These are phyloP conservation scores for Tuber borchii DNA, from an alignment of 495 filamentous ascomycete genomes.

Conservation along the genomic window DNA sequence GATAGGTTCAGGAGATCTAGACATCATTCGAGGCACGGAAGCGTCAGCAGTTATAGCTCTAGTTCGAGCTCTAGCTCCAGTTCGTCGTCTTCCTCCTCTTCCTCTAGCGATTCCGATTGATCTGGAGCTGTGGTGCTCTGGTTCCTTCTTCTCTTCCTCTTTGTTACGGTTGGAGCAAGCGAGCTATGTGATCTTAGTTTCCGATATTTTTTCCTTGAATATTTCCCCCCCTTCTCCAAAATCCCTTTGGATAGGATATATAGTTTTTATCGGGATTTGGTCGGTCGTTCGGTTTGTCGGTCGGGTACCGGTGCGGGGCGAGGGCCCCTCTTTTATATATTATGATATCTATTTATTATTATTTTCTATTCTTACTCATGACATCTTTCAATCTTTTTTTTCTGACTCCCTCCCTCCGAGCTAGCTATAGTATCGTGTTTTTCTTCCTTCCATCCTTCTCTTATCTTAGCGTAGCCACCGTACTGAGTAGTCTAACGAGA, in stretches of 20 bases:
- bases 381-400: not conserved
- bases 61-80: conserved; percentile 32
- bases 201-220: not conserved
- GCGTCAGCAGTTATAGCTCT: conserved; percentile 24
- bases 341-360: not conserved
- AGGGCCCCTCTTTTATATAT: not conserved
- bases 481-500: not conserved
- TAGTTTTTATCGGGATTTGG: not conserved
- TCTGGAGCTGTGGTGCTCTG: conserved; percentile 5
- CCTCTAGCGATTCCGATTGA: conserved; percentile 6
- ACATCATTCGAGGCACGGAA: conserved; percentile 20
- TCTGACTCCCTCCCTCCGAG: too few relatives aligned
- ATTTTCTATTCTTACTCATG: not conserved
- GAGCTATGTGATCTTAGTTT: not conserved
- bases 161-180: not conserved
- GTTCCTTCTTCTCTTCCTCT: not conserved
- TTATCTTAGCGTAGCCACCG: not conserved
- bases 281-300: not conserved
- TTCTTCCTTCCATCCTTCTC: not conserved
- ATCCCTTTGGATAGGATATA: not conserved
- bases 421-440: not conserved
- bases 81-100: conserved; percentile 16
- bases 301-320: not conserved
- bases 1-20: conserved; percentile 33
- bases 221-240: not conserved